Evolutionary conservation across 2,329 filamentous ascomycete genomes (phyloP).

Genomic region (Dactylellina leptospora): DNA sequence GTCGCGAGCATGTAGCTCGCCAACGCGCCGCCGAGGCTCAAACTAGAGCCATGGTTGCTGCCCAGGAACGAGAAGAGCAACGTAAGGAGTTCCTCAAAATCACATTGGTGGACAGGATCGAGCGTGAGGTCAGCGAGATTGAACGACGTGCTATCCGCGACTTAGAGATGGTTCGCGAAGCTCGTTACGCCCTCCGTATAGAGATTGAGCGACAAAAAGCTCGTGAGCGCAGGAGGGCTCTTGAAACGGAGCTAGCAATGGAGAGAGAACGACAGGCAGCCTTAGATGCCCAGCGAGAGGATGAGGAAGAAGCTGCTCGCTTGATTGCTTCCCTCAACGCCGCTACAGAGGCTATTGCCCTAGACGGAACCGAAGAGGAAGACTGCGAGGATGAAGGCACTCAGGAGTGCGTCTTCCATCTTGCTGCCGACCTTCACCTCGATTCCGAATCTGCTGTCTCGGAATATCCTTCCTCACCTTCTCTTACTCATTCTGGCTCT

Average conservation of each 20-base stretch:
- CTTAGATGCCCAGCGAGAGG: slow-evolving; percentile 42
- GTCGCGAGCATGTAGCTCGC: slow-evolving; percentile 20
- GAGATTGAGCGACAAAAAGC: slow-evolving; percentile 49
- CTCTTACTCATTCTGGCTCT: slow-evolving; percentile 40
- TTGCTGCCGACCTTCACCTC: slow-evolving; percentile 28
- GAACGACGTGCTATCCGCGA: slow-evolving; percentile 49
- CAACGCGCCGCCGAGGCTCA: slow-evolving; percentile 29
- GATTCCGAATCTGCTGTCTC: slow-evolving; percentile 1
- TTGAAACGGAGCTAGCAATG: slow-evolving; percentile 43
- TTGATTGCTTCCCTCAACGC: slow-evolving; percentile 45
- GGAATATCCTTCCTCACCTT: slow-evolving; percentile 36
- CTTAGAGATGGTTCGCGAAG: slow-evolving; percentile 50
- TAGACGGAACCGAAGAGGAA: background rate
- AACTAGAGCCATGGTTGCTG: slow-evolving; percentile 43
- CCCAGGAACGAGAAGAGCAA: slow-evolving; percentile 40
- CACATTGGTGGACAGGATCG: slow-evolving; percentile 46
- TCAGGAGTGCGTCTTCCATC: slow-evolving; percentile 45
- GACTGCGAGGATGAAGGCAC: slow-evolving; percentile 7
- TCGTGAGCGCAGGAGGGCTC: slow-evolving; percentile 42
- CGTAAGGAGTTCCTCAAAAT: slow-evolving; percentile 46
- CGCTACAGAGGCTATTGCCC: slow-evolving; percentile 30
- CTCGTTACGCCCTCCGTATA: slow-evolving; percentile 46
- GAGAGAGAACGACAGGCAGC: slow-evolving; percentile 48
- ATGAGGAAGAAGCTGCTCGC: slow-evolving; percentile 44
- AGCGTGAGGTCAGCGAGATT: slow-evolving; percentile 48